These are phyloP conservation scores for Xylogone sp. DNA, from an alignment of 2,329 filamentous ascomycete genomes.

Conservation along the genomic window DNA sequence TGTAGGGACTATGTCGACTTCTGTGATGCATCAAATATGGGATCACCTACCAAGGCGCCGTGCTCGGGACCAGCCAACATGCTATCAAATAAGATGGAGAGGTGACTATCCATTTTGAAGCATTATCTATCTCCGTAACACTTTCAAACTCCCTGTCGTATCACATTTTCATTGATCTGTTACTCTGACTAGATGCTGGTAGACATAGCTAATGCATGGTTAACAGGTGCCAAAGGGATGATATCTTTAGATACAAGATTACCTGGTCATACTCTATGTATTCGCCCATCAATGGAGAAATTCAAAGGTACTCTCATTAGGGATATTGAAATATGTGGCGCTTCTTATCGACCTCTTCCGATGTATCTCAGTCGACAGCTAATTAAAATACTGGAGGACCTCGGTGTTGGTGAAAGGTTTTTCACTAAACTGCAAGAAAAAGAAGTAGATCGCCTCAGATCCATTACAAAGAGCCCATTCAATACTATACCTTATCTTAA, in stretches of 20 bases:
- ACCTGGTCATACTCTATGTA: slow-evolving; percentile 50
- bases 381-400: slow-evolving; percentile 84
- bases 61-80: slow-evolving; percentile 50
- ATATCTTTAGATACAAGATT: slow-evolving; percentile 64
- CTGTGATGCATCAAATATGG: slow-evolving; percentile 59
- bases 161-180: no score
- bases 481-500: slow-evolving; percentile 67
- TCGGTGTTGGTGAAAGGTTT: slow-evolving; percentile 52
- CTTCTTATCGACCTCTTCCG: slow-evolving; percentile 61
- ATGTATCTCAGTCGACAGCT: slow-evolving; percentile 74
- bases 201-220: background rate
- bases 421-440: slow-evolving; percentile 62
- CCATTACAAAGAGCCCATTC: slow-evolving; percentile 51
- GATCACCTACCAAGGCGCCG: slow-evolving; percentile 41
- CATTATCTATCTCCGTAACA: background rate
- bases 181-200: no score
- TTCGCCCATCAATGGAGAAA: slow-evolving; percentile 77
- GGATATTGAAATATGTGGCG: slow-evolving; percentile 70
- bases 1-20: slow-evolving; percentile 67
- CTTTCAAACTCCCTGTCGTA: background rate
- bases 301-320: slow-evolving; percentile 54
- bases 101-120: slow-evolving; percentile 38
- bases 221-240: slow-evolving; percentile 69
- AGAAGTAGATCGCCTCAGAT: slow-evolving; percentile 57
- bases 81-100: slow-evolving; percentile 70